These are phyloP conservation scores for Ganoderma lingzhi DNA, from an alignment of 1,284 basidiomycete species.

Conservation along the genomic window DNA sequence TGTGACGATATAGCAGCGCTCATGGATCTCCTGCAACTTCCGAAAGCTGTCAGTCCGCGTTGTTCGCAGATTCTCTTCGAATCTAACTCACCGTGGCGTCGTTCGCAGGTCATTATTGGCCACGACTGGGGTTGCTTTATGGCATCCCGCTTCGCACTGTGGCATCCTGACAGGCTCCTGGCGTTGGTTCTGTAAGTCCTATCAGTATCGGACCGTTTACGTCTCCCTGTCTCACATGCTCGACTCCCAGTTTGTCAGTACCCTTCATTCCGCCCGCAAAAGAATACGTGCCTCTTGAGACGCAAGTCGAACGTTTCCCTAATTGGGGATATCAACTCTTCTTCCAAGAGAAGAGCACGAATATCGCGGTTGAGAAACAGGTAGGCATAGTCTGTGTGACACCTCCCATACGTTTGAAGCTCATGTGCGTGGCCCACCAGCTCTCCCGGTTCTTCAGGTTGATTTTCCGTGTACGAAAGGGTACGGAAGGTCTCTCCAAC, in stretches of 20 bases:
- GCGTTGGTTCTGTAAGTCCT: constrained; percentile 63
- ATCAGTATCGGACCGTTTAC: constrained; percentile 3
- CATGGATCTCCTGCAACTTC: constrained; percentile 60
- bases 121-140: constrained; percentile 78
- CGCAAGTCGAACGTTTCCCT: constrained; percentile 58
- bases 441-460: constrained; percentile 28
- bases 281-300: constrained; percentile 56
- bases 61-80: constrained; percentile 1
- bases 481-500: constrained; percentile 12
- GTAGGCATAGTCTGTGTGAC: constrained; percentile 11
- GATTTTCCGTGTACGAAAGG: constrained; percentile 21
- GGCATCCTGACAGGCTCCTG: constrained; percentile 66
- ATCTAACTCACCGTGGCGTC: constrained; percentile 11
- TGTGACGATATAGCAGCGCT: constrained; percentile 69
- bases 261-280: constrained; percentile 65
- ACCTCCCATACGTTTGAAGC: not conserved
- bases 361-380: constrained; percentile 55
- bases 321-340: constrained; percentile 71
- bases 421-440: constrained; percentile 20
- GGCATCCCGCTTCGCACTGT: constrained; percentile 69
- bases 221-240: constrained; percentile 8
- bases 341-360: constrained; percentile 59
- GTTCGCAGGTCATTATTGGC: constrained; percentile 64
- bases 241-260: constrained; percentile 58
- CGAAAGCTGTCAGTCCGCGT: constrained; percentile 55